These are phyloP conservation scores for Penicillium roqueforti DNA, from an alignment of 495 filamentous ascomycete species.

Conservation along the genomic window DNA sequence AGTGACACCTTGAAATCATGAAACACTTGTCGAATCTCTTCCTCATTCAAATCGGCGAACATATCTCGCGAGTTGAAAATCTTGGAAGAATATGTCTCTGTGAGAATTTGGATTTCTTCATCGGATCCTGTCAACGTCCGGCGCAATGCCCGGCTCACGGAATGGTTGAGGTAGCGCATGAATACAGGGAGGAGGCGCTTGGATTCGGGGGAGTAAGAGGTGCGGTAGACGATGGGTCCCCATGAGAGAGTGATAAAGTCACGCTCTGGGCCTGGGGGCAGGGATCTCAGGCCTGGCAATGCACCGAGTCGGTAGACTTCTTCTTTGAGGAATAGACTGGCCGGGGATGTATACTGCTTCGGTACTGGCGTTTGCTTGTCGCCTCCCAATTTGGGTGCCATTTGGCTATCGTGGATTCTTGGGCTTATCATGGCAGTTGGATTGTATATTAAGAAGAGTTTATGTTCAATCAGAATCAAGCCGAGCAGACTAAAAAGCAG, in stretches of 20 bases:
- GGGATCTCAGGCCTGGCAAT: constrained; percentile 24
- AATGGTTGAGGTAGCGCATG: constrained; percentile 25
- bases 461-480: not conserved
- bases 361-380: constrained; percentile 1
- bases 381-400: not conserved
- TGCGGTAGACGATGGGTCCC: constrained; percentile 31
- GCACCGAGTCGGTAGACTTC: constrained; percentile 29
- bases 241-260: constrained; percentile 31
- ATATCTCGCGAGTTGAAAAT: constrained; percentile 19
- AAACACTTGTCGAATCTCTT: constrained; percentile 20
- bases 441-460: not conserved
- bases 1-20: constrained; percentile 29
- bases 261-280: constrained; percentile 23
- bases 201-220: constrained; percentile 23
- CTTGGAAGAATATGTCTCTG: constrained; percentile 23
- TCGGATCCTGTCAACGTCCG: constrained; percentile 20
- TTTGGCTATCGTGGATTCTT: not conserved
- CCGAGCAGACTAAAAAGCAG: not conserved
- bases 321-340: constrained; percentile 24
- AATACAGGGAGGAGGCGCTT: constrained; percentile 20
- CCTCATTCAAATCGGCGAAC: constrained; percentile 16
- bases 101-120: constrained; percentile 16
- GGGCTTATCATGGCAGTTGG: not conserved
- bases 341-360: constrained; percentile 8
- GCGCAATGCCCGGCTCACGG: constrained; percentile 18